phyloP scores from a whole-genome alignment of 106 monocot species.

The Allium sativum region DNA sequence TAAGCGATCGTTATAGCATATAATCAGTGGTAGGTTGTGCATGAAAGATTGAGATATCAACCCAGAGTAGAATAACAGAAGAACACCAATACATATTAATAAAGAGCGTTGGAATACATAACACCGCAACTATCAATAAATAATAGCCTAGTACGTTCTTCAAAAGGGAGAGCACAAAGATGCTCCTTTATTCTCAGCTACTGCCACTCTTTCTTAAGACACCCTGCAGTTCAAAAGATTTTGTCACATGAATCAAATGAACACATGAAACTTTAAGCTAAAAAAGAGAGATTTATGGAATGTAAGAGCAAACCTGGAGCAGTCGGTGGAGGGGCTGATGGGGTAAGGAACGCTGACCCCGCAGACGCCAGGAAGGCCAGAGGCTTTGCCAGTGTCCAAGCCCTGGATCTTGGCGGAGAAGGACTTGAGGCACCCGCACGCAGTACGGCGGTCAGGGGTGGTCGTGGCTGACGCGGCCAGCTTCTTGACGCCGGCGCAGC shows the following conservation, averaged over 20 bases:
- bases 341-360: slow-evolving; percentile 11
- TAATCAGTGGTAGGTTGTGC: too few relatives aligned
- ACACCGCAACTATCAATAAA: not conserved
- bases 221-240: not conserved
- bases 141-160: not conserved
- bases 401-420: not conserved
- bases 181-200: too few relatives aligned
- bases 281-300: not conserved
- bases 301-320: not conserved
- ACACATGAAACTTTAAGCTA: not conserved
- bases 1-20: too few relatives aligned
- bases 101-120: not conserved
- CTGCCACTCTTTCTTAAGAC: too few relatives aligned
- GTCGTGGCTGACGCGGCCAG: slow-evolving; percentile 12
- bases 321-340: slow-evolving; percentile 18
- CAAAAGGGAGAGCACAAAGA: not conserved
- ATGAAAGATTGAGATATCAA: too few relatives aligned
- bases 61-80: too few relatives aligned
- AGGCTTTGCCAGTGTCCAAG: slow-evolving; percentile 2
- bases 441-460: slow-evolving; percentile 14
- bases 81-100: too few relatives aligned
- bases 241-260: not conserved
- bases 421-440: slow-evolving; percentile 26
- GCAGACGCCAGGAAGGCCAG: slow-evolving; percentile 13
- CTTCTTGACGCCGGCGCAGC: slow-evolving; percentile 19